phyloP scores from a whole-genome alignment of 495 filamentous ascomycete species.

The Penicillium coffeae region DNA sequence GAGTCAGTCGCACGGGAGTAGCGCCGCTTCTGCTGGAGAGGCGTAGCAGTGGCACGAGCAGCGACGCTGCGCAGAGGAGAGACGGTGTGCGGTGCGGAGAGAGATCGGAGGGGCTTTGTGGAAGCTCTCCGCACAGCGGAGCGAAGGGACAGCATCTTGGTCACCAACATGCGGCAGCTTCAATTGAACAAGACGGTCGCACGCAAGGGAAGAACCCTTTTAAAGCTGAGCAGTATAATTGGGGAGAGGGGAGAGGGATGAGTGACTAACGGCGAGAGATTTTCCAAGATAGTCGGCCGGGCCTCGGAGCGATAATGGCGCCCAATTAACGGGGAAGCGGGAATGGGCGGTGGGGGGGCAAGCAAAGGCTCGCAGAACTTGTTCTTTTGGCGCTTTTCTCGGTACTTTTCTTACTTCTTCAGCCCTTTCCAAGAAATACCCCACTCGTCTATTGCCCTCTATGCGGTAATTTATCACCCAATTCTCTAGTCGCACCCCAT shows the following conservation, averaged over 20 bases:
- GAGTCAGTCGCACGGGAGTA: slow-evolving; percentile 48
- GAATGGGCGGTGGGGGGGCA: slow-evolving; percentile 2
- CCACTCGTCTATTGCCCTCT: background rate
- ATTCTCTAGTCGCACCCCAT: background rate
- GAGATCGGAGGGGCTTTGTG: slow-evolving; percentile 43
- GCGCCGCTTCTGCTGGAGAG: slow-evolving; percentile 33
- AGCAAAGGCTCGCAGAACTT: background rate
- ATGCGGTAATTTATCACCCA: background rate
- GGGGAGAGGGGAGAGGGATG: slow-evolving; percentile 7
- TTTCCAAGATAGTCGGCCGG: slow-evolving; percentile 29
- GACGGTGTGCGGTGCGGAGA: slow-evolving; percentile 42
- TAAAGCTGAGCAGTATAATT: background rate
- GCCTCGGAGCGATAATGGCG: slow-evolving; percentile 22
- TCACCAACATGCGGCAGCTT: slow-evolving; percentile 51
- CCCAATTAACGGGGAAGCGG: slow-evolving; percentile 17
- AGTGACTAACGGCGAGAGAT: slow-evolving; percentile 25
- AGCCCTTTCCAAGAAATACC: background rate
- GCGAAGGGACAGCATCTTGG: slow-evolving; percentile 48
- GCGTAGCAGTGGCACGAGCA: slow-evolving; percentile 17
- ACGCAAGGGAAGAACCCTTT: slow-evolving; percentile 11
- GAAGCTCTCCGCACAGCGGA: slow-evolving; percentile 51
- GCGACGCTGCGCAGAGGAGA: slow-evolving; percentile 29
- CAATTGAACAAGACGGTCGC: slow-evolving; percentile 23
- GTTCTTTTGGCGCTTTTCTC: background rate
- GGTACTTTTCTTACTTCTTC: too few species aligned